Evolutionary conservation across 192 early-diverging fungal species (phyloP).

Genomic region (Coemansia sp.): DNA sequence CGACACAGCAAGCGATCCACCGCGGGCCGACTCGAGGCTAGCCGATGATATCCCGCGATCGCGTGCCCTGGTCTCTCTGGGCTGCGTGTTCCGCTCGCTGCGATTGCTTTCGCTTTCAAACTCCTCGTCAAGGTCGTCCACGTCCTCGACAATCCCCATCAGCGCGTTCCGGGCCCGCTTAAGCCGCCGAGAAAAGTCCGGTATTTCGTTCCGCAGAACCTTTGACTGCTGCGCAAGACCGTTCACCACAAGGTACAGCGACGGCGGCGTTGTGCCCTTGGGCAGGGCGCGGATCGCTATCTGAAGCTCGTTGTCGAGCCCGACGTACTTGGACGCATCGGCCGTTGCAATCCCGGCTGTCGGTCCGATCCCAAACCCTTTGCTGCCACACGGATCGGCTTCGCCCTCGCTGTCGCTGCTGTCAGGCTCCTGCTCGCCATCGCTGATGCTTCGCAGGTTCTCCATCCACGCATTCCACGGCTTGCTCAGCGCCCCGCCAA

Average conservation of each 20-base stretch:
- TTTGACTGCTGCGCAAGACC: conserved; percentile 52
- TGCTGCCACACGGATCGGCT: conserved; percentile 24
- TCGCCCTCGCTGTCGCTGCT: conserved; percentile 47
- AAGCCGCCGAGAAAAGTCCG: conserved; percentile 47
- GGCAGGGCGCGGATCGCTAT: conserved; percentile 29
- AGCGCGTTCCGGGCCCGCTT: conserved; percentile 50
- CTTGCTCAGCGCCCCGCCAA: conserved; percentile 45
- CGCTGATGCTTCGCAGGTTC: conserved; percentile 50
- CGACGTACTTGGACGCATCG: conserved; percentile 32
- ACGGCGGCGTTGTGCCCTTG: conserved; percentile 41
- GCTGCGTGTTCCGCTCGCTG: conserved; percentile 1
- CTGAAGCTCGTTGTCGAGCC: conserved; percentile 47
- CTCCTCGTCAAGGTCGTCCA: conserved; percentile 45
- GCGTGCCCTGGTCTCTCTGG: conserved; percentile 10
- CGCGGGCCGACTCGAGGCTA: conserved; percentile 39
- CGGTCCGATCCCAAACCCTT: conserved; percentile 25
- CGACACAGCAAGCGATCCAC: not conserved
- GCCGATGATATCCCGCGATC: conserved; percentile 55
- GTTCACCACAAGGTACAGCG: conserved; percentile 44
- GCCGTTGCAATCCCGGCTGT: conserved; percentile 45
- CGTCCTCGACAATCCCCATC: conserved; percentile 55
- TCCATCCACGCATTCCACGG: conserved; percentile 52
- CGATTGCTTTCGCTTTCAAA: conserved; percentile 24
- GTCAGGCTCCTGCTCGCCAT: conserved; percentile 11
- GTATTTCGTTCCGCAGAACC: conserved; percentile 48